Percentiles rank a stretch among this genome's conserved stretches.
phyloP scores from a whole-genome alignment of 257 asterid genomes.

The Gardenia jasminoides region DNA sequence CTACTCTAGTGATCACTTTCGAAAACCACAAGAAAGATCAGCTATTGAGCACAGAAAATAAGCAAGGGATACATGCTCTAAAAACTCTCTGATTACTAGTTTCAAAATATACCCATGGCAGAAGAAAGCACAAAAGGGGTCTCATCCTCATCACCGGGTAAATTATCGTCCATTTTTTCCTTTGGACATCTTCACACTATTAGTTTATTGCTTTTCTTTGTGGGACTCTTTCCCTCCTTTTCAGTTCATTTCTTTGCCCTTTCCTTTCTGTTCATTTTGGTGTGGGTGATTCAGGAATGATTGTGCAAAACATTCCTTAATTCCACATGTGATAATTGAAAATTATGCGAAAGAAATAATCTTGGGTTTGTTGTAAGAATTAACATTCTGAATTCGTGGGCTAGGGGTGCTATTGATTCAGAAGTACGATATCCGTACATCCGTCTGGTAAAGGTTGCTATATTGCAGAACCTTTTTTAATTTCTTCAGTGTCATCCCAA shows the following conservation, averaged over 20 bases:
- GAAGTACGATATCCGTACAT: no score
- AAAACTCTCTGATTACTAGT: not conserved
- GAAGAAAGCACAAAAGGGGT: slow-evolving; percentile 5
- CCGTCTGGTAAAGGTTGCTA: not conserved
- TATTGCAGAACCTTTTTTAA: not conserved
- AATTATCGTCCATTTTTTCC: not conserved
- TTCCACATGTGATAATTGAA: not conserved
- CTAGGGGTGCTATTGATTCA: not conserved
- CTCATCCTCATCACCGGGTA: slow-evolving; percentile 8
- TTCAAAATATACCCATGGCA: slow-evolving; percentile 9
- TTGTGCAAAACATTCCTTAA: not conserved
- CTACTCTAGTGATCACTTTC: no score
- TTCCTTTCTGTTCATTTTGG: not conserved
- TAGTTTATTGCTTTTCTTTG: not conserved
- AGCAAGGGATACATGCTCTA: not conserved
- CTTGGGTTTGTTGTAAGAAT: not conserved
- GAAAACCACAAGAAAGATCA: no score
- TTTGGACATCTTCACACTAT: not conserved
- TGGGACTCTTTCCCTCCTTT: no score
- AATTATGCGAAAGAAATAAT: not conserved
- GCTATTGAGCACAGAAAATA: no score
- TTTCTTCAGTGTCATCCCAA: not conserved
- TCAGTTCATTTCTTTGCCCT: not conserved
- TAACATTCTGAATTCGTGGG: not conserved
- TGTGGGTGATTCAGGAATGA: not conserved